Evolutionary conservation across 331 rosid genomes (phyloP).

Genomic region (Cydonia oblonga): DNA sequence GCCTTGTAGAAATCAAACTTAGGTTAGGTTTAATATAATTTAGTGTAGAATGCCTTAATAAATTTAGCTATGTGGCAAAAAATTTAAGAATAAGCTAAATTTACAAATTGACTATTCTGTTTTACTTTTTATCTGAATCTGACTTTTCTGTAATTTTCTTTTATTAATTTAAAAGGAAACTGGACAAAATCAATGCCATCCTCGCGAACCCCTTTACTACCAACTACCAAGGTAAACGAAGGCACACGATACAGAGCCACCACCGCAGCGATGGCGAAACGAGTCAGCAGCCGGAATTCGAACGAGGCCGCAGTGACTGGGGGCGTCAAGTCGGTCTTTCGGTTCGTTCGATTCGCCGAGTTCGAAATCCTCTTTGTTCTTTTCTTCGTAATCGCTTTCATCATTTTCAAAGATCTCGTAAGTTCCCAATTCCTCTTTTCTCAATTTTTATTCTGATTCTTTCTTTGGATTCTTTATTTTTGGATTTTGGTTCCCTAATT

Average conservation of each 20-base stretch:
- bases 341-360: slow-evolving; percentile 47
- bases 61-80: too few species aligned
- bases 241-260: not conserved
- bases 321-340: slow-evolving; percentile 29
- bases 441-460: not conserved
- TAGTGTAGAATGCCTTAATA: too few species aligned
- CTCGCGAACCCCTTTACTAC: not conserved
- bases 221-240: not conserved
- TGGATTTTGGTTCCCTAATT: not conserved
- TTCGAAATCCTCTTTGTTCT: slow-evolving; percentile 71
- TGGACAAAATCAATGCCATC: not conserved
- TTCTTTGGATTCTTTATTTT: not conserved
- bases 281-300: slow-evolving; percentile 23
- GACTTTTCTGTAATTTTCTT: not conserved
- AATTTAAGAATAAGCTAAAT: not conserved
- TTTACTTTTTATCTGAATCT: not conserved
- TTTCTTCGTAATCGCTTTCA: slow-evolving; percentile 51
- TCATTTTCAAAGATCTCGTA: slow-evolving; percentile 63
- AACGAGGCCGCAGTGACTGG: slow-evolving; percentile 39
- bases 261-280: slow-evolving; percentile 31
- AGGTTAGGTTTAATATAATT: too few species aligned
- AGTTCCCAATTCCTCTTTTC: not conserved
- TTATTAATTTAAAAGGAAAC: not conserved
- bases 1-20: too few species aligned
- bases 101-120: not conserved